Evolutionary conservation across 805 yeast species (phyloP).

Genomic region (Candida morakotiae): DNA sequence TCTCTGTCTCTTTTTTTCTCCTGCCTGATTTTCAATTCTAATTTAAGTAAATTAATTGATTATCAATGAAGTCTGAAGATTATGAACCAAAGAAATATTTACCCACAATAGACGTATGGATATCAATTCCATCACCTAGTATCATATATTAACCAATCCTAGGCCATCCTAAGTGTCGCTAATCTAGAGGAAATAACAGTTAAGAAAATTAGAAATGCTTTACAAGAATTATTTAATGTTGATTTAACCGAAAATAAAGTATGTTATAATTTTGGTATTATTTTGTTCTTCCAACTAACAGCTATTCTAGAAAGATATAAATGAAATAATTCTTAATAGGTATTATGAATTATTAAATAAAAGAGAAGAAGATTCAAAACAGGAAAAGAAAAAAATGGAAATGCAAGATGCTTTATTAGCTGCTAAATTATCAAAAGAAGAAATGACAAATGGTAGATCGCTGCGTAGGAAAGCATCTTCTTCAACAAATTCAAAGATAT

Average conservation of each 20-base stretch:
- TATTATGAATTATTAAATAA: conserved; percentile 46
- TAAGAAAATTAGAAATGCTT: conserved; percentile 63
- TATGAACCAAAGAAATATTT: conserved; percentile 32
- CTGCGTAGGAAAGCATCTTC: conserved; percentile 8
- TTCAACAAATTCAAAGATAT: conserved; percentile 11
- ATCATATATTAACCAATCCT: background rate
- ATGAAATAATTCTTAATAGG: conserved; percentile 56
- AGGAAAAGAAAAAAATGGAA: conserved; percentile 30
- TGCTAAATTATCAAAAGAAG: conserved; percentile 39
- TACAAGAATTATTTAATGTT: conserved; percentile 63
- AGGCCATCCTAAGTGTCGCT: conserved; percentile 71
- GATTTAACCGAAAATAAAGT: conserved; percentile 47
- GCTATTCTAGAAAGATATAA: conserved; percentile 48
- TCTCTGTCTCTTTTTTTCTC: background rate
- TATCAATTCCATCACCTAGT: background rate
- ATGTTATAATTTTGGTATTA: no score
- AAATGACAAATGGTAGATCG: conserved; percentile 15
- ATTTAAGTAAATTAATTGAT: background rate
- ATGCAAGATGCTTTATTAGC: conserved; percentile 52
- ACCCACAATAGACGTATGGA: conserved; percentile 63
- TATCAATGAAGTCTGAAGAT: no score
- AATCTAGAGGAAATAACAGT: conserved; percentile 69
- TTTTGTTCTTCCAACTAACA: no score
- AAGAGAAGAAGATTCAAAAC: conserved; percentile 23
- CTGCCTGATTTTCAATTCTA: background rate